These are phyloP conservation scores for Paecilomyces niveus DNA, from an alignment of 2,329 filamentous ascomycete genomes.

Conservation along the genomic window DNA sequence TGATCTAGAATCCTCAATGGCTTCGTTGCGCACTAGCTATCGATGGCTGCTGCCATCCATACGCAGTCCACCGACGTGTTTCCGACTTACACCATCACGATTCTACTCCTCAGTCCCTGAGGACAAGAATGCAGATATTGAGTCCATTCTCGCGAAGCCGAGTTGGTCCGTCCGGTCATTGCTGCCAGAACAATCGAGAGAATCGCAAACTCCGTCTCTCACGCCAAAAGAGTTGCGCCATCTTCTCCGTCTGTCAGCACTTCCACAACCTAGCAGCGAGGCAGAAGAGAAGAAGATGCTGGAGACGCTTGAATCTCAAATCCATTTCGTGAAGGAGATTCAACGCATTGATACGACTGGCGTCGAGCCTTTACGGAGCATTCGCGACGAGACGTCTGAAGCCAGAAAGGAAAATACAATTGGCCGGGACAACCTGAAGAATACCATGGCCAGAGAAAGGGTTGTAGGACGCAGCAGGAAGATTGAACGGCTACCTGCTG, in stretches of 20 bases:
- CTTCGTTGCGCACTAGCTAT: constrained; percentile 2
- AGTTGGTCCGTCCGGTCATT: constrained; percentile 80
- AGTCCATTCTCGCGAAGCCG: constrained; percentile 58
- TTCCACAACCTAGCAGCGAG: constrained; percentile 60
- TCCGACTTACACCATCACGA: constrained; percentile 1
- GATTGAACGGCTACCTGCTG: constrained; percentile 35
- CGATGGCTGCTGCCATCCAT: neutral
- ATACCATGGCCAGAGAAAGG: constrained; percentile 33
- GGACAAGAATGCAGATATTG: constrained; percentile 17
- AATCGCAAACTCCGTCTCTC: constrained; percentile 35
- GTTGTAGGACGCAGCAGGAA: constrained; percentile 37
- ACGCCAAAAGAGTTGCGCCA: constrained; percentile 67
- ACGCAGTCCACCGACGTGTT: neutral
- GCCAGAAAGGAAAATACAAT: constrained; percentile 33
- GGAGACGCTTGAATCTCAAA: constrained; percentile 67
- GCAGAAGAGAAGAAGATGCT: constrained; percentile 66
- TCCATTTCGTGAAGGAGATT: constrained; percentile 84
- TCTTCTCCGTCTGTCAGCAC: constrained; percentile 79
- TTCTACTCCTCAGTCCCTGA: constrained; percentile 13
- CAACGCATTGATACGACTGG: constrained; percentile 69
- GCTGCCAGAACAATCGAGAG: constrained; percentile 44
- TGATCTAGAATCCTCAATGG: constrained; percentile 1
- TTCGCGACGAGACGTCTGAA: constrained; percentile 61
- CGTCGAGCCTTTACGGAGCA: constrained; percentile 66
- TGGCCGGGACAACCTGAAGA: constrained; percentile 28